phyloP scores from a whole-genome alignment of 805 yeast species.

The Teunomyces panamensis region DNA sequence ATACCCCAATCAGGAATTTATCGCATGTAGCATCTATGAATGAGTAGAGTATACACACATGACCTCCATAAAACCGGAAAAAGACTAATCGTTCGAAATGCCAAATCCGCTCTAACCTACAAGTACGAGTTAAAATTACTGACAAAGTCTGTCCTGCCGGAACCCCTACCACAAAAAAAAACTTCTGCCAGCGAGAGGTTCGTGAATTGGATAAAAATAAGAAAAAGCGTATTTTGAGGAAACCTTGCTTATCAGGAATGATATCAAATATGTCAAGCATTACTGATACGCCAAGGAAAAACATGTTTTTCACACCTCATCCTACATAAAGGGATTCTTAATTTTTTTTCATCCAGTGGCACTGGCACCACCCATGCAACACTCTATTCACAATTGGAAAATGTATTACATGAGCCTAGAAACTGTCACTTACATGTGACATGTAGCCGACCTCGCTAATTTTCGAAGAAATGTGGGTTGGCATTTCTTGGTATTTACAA shows the following conservation, averaged over 20 bases:
- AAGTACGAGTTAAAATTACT: neutral
- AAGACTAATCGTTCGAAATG: neutral
- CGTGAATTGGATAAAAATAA: neutral
- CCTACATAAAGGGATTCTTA: neutral
- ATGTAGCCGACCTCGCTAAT: neutral
- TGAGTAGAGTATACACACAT: neutral
- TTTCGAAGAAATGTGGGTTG: neutral
- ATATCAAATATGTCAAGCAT: conserved; percentile 4
- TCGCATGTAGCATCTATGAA: too few relatives aligned
- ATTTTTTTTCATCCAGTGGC: neutral
- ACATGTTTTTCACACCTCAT: neutral
- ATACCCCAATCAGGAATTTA: too few relatives aligned
- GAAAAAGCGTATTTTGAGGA: neutral
- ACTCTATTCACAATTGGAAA: neutral
- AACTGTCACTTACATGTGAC: neutral
- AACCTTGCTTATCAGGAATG: conserved; percentile 4
- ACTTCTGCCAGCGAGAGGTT: neutral
- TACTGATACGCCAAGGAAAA: neutral
- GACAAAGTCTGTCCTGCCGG: neutral
- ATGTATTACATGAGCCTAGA: neutral
- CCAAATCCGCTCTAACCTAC: neutral
- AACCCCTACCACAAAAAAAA: neutral
- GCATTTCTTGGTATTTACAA: neutral
- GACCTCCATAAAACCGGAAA: neutral
- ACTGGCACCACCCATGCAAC: neutral